Base-by-base conservation (phyloP, 805 yeast species). In the Candida fluviatilis region DNA sequence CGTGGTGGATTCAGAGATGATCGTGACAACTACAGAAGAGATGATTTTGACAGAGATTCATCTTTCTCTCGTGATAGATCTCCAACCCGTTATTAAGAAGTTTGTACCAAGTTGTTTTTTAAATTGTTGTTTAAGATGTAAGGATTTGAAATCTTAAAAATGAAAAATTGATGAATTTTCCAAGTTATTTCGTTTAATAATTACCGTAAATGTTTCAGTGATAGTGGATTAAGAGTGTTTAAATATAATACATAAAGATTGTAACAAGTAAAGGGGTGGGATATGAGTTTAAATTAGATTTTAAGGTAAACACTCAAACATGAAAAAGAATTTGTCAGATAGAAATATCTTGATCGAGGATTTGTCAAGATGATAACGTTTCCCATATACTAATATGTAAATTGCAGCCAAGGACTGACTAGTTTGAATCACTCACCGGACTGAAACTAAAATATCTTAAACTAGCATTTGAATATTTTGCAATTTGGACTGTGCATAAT, bases 71-170 rank as follows among this genome's bases (percentile, higher is more conserved):
- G 73, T 53, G 73, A 68, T 58, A 81, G 88, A 76, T 81, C 89
- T 43, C 88, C 89, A 64, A 74, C 83, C 47, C 80, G 87, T 69
- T 81, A 78, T 62, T 78, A 66, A 65, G 44, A 30, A 17, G 19
- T 11, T 33, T 33, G n/a, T 13, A 6, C 13, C 18, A 21, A 14
- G 16, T 14, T 33, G 23, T 33, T 23, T 18, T 17, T 17, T 18
- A 18, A n/a, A 31, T 17, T 29, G 15, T 29, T 29, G 32, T 29
- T 31, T 18, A 31, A 31, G 19, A 21, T 31, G n/a, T 31, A 12
- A 19, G 12, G 12, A 16, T 11, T 31, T 31, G 12, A 13, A 16
- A 5, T 26, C 29, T 26, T 29, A 13, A 15, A 29, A 29, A 7
- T 33, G 6, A 21, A 19, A 33, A 33, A 13, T 26, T 26, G 29